phyloP scores from a whole-genome alignment of 192 early-diverging fungal genomes.

The Gigaspora rosea region DNA sequence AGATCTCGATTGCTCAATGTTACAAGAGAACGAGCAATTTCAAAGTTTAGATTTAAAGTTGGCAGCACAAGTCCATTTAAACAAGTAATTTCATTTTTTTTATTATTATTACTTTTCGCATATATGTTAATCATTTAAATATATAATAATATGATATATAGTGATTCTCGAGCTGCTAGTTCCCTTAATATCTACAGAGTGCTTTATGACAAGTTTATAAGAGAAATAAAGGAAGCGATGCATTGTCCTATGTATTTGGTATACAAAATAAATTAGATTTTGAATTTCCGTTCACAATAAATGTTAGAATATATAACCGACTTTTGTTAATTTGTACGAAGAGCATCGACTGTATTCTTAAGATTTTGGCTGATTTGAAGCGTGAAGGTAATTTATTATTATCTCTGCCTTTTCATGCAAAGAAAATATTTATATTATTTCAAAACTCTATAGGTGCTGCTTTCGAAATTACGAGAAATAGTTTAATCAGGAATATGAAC shows the following conservation, averaged over 20 bases:
- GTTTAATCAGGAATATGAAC: too few relatives aligned
- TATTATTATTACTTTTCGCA: background rate
- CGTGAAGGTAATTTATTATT: conserved; percentile 14
- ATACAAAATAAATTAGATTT: too few relatives aligned
- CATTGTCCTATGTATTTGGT: conserved; percentile 3
- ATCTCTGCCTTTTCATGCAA: background rate
- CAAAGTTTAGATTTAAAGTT: background rate
- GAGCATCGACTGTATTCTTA: conserved; percentile 4
- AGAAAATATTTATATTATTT: background rate
- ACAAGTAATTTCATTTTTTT: background rate
- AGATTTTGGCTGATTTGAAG: background rate
- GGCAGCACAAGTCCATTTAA: conserved; percentile 10
- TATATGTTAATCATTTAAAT: background rate
- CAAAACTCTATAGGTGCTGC: background rate
- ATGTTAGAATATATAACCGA: background rate
- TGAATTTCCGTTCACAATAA: too few relatives aligned
- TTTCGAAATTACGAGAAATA: background rate
- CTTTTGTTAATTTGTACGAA: background rate
- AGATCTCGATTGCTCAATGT: too few relatives aligned
- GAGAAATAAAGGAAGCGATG: background rate
- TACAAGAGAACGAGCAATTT: conserved; percentile 21
- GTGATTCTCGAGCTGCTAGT: too few relatives aligned
- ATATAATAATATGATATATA: background rate
- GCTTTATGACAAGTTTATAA: conserved; percentile 14
- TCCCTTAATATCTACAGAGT: too few relatives aligned